Evolutionary conservation across 2,329 filamentous ascomycete species (phyloP).

Genomic region (Thelonectria blattea): DNA sequence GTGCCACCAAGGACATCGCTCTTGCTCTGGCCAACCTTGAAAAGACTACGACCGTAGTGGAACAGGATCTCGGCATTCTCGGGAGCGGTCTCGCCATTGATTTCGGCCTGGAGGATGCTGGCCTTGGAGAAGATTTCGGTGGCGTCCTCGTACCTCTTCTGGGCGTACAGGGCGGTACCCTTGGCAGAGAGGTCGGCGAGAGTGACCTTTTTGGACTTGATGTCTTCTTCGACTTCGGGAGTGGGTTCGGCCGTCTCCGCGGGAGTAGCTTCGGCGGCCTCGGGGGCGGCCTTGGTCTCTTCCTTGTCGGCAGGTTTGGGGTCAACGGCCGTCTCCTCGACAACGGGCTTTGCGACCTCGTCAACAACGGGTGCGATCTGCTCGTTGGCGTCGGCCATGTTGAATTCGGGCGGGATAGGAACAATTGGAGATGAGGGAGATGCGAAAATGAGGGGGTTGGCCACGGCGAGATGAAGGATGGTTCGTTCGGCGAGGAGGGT

Average conservation of each 20-base stretch:
- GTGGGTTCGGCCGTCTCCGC: conserved; percentile 17
- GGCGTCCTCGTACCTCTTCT: conserved; percentile 86
- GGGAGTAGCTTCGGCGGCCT: conserved; percentile 25
- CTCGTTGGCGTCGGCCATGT: conserved; percentile 42
- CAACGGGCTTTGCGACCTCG: conserved; percentile 24
- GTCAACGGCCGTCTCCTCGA: conserved; percentile 18
- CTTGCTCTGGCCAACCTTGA: conserved; percentile 91
- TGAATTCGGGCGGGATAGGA: conserved; percentile 6
- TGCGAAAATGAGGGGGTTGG: neutral
- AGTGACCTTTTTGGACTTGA: conserved; percentile 64
- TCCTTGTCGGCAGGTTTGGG: conserved; percentile 26
- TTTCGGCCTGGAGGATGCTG: conserved; percentile 84
- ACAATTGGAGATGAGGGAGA: conserved; percentile 4
- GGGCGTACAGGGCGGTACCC: conserved; percentile 83
- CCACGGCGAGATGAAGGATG: neutral
- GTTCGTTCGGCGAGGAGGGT: neutral
- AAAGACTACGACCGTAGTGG: conserved; percentile 90
- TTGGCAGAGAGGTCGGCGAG: conserved; percentile 80
- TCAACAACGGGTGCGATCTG: conserved; percentile 34
- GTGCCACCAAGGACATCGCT: conserved; percentile 92
- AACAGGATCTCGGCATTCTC: conserved; percentile 95
- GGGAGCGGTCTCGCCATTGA: conserved; percentile 90
- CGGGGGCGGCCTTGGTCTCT: conserved; percentile 24
- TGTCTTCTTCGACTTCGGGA: conserved; percentile 48
- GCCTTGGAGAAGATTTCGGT: conserved; percentile 88